A percentile compares a stretch with the other conserved stretches of the same genome.
These are phyloP conservation scores for Coniochaeta hoffmannii DNA, from an alignment of 2,329 filamentous ascomycete species.

Conservation along the genomic window DNA sequence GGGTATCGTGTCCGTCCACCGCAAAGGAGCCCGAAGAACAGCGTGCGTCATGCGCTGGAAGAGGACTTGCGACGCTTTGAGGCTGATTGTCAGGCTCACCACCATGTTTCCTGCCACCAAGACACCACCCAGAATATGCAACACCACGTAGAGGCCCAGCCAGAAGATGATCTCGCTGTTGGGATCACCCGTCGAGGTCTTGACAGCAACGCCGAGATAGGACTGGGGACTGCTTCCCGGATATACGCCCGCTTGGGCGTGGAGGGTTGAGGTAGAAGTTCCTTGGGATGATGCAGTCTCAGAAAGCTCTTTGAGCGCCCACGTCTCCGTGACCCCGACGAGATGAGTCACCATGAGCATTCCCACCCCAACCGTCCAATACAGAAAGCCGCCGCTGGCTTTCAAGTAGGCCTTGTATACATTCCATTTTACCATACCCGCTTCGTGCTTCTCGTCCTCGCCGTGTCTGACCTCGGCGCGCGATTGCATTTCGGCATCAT, in stretches of 20 bases:
- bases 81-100: conserved; percentile 20
- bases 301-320: conserved; percentile 26
- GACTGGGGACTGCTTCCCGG: conserved; percentile 1
- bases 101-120: conserved; percentile 16
- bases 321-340: conserved; percentile 19
- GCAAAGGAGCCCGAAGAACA: conserved; percentile 30
- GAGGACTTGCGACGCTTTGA: conserved; percentile 20
- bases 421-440: conserved; percentile 23
- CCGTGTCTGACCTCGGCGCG: background rate
- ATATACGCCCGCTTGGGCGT: background rate
- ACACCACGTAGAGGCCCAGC: conserved; percentile 20
- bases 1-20: conserved; percentile 31
- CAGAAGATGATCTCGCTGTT: conserved; percentile 16
- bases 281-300: conserved; percentile 15
- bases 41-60: conserved; percentile 26
- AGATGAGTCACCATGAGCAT: conserved; percentile 17
- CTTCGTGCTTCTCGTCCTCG: conserved; percentile 21
- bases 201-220: conserved; percentile 8
- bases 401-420: conserved; percentile 25
- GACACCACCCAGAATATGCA: conserved; percentile 18
- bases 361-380: conserved; percentile 18
- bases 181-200: conserved; percentile 5
- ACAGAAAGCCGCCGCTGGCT: conserved; percentile 18
- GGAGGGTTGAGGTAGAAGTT: background rate
- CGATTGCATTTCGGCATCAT: background rate